Conservation (phyloP, 352 stramenopile species). For the Phytophthora hybrid region DNA sequence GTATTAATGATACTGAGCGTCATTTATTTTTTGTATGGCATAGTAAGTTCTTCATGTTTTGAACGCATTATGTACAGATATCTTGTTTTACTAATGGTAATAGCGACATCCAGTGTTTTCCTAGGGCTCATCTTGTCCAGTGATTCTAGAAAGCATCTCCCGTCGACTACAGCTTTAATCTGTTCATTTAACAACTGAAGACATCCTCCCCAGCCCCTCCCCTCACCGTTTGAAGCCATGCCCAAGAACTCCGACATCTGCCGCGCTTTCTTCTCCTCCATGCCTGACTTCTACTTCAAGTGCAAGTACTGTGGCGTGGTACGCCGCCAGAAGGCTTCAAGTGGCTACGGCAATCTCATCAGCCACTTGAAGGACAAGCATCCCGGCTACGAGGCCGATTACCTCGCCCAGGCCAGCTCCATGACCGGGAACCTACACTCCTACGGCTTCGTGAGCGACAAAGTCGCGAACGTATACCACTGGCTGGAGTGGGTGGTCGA, state of each 20-base stretch:
- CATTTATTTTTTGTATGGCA: no score
- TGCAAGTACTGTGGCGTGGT: conserved; percentile 10
- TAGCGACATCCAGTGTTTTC: no score
- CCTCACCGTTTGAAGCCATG: neutral
- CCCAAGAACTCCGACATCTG: conserved; percentile 19
- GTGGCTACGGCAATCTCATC: conserved; percentile 10
- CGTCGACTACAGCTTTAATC: no score
- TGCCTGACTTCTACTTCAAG: conserved; percentile 12
- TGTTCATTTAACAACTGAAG: no score
- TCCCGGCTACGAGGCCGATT: neutral
- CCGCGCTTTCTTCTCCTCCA: neutral
- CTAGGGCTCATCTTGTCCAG: no score
- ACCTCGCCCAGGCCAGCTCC: neutral
- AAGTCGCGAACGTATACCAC: no score
- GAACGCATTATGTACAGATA: no score
- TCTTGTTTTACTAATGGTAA: no score
- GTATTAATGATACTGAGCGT: no score
- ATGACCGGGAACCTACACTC: neutral
- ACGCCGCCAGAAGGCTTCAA: neutral
- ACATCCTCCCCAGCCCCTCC: no score
- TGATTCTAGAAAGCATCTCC: no score
- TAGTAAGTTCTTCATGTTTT: no score
- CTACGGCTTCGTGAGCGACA: conserved; percentile 1
- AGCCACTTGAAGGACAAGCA: conserved; percentile 16
- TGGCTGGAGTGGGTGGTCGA: conserved; percentile 15